A percentile compares a stretch with the other conserved stretches of the same genome.
Conservation (phyloP, 768 basidiomycete species). For the Phylloporus sp. region DNA sequence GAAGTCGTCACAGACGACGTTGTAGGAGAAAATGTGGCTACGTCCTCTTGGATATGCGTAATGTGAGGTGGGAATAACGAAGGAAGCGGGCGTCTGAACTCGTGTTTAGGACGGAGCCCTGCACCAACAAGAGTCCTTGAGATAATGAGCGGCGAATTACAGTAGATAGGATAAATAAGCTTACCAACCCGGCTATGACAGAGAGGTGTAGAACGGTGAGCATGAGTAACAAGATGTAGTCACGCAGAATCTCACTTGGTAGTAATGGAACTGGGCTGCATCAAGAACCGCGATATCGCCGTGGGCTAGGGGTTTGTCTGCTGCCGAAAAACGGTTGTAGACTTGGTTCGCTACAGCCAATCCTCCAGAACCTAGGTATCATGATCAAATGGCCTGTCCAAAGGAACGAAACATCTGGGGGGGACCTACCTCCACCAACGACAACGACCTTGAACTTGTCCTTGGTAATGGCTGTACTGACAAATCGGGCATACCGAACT, state of each 20-base stretch:
- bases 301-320: conserved; percentile 59
- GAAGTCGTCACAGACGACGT: conserved; percentile 70
- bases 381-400: not conserved
- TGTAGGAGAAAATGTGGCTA: conserved; percentile 70
- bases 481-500: conserved; percentile 15
- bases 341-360: conserved; percentile 85
- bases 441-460: conserved; percentile 80
- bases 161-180: conserved; percentile 7
- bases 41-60: conserved; percentile 65
- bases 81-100: conserved; percentile 60
- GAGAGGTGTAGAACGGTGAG: not conserved
- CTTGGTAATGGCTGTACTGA: conserved; percentile 26
- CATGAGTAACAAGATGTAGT: not conserved
- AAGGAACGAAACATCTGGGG: not conserved
- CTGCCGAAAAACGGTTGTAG: conserved; percentile 69
- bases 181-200: conserved; percentile 81
- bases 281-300: conserved; percentile 89
- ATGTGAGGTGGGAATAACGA: conserved; percentile 76
- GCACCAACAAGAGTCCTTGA: conserved; percentile 86
- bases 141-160: conserved; percentile 2
- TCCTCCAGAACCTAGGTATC: conserved; percentile 36
- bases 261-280: conserved; percentile 76
- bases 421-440: conserved; percentile 72
- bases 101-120: conserved; percentile 71
- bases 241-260: not conserved